Evolutionary conservation across 768 basidiomycete species (phyloP), one percentile per base, ranked within the genome.

Genomic region (Pleurotus cornucopiae): DNA sequence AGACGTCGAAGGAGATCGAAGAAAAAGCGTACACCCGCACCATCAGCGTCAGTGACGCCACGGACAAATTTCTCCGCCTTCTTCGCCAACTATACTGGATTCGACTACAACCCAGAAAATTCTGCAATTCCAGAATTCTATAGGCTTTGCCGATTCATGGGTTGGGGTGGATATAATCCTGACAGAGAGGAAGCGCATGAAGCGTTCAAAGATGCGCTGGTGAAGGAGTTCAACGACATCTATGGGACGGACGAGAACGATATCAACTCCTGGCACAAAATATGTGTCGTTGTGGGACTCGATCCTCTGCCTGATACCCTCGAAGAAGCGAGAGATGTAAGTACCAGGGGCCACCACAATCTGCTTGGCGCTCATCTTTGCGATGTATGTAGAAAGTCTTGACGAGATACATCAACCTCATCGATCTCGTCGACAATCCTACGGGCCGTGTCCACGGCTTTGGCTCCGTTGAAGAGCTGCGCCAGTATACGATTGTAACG

Each of bases 321-420:
- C 18, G 37, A 57, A 11, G 64, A 48, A 16, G 72, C 71, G 46
- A 61, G 60, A 46, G 34, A 51, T 46, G 71, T 72, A 54, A 39
- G 66, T 63, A 13, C 37, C 18, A 13, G n/a, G 13, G 2, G 23
- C 23, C 23, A 23, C 23, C 23, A 23, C 23, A 23, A 23, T 23
- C 4, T 23, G 23, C 23, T 23, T 23, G 23, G 23, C 23, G 23
- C 23, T 23, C 23, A 23, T 23, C 23, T 23, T 23, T 23, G 5
- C 0, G 23, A 23, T 23, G 23, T 46, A 18, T 53, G 3, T 11
- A 73, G 72, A 61, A 60, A 3, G 67, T 75, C 5, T 40, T 49
- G 11, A 47, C 47, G 6, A 67, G 64, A 0, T 66, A 73, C 54
- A 73, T 75, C 37, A 77, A 77, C 57, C 61, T 76, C 16, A 67